Evolutionary conservation across 352 stramenopile species (phyloP).

Genomic region (Globisporangium middletonii): DNA sequence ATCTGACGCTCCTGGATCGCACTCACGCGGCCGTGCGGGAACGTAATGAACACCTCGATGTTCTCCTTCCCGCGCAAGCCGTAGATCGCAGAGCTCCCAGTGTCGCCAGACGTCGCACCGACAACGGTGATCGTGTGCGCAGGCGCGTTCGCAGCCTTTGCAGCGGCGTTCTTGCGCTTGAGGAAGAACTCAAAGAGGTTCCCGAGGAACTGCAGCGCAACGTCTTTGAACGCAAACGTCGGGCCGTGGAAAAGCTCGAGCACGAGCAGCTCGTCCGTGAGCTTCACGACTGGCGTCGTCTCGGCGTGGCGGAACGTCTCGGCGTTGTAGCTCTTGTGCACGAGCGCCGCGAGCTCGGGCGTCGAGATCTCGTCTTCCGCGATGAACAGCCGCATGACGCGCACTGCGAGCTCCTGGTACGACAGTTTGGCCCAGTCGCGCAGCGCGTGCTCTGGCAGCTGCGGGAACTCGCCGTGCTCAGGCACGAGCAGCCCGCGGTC

Average conservation of each 20-base stretch:
- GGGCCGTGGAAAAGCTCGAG: slow-evolving; percentile 99
- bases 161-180: slow-evolving; percentile 71
- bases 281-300: slow-evolving; percentile 92
- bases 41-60: slow-evolving; percentile 98
- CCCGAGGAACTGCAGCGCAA: slow-evolving; percentile 98
- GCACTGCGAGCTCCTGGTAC: slow-evolving; percentile 92
- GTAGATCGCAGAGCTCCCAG: slow-evolving; percentile 97
- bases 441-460: slow-evolving; percentile 59
- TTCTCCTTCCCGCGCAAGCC: slow-evolving; percentile 96
- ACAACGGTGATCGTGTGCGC: slow-evolving; percentile 94
- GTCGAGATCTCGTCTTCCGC: slow-evolving; percentile 92
- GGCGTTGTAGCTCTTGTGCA: slow-evolving; percentile 90
- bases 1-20: slow-evolving; percentile 99
- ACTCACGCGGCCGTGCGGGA: slow-evolving; percentile 93
- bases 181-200: slow-evolving; percentile 99
- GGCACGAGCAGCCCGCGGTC: slow-evolving; percentile 84
- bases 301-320: slow-evolving; percentile 90
- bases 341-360: slow-evolving; percentile 86
- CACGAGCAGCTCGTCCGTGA: slow-evolving; percentile 85
- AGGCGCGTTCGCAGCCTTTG: slow-evolving; percentile 32
- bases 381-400: slow-evolving; percentile 97
- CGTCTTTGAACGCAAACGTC: slow-evolving; percentile 99
- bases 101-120: slow-evolving; percentile 97
- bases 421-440: slow-evolving; percentile 85
- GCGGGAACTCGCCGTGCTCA: slow-evolving; percentile 71